Evolutionary conservation across 192 early-diverging fungal genomes (phyloP).

Genomic region (Obelidium mucronatum): DNA sequence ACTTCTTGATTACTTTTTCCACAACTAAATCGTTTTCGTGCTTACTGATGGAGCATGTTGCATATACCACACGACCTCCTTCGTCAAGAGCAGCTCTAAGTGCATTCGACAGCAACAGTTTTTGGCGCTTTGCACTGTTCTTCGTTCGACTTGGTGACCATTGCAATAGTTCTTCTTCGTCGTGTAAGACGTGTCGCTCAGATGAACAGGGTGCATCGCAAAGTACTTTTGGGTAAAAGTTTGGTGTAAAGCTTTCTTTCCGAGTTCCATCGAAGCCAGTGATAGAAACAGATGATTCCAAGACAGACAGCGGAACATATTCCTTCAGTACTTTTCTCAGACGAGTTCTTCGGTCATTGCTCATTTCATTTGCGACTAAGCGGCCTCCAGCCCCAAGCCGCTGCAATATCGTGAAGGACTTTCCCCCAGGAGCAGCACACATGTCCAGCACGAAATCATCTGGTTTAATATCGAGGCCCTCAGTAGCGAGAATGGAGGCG

Average conservation of each 20-base stretch:
- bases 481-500: slow-evolving; percentile 33
- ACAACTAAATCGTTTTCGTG: slow-evolving; percentile 59
- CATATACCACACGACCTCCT: slow-evolving; percentile 57
- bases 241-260: slow-evolving; percentile 14
- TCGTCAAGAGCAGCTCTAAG: slow-evolving; percentile 38
- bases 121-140: slow-evolving; percentile 50
- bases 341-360: slow-evolving; percentile 47
- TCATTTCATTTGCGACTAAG: slow-evolving; percentile 52
- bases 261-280: slow-evolving; percentile 23
- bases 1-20: slow-evolving; percentile 48
- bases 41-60: slow-evolving; percentile 59
- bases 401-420: slow-evolving; percentile 57
- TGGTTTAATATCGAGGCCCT: slow-evolving; percentile 39
- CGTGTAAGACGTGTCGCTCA: slow-evolving; percentile 59
- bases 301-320: slow-evolving; percentile 42
- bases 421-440: slow-evolving; percentile 68
- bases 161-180: slow-evolving; percentile 47
- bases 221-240: slow-evolving; percentile 51
- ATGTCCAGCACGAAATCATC: slow-evolving; percentile 48
- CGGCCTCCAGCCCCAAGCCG: slow-evolving; percentile 41
- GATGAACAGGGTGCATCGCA: slow-evolving; percentile 63
- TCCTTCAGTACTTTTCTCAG: slow-evolving; percentile 52
- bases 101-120: slow-evolving; percentile 43
- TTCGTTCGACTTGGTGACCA: slow-evolving; percentile 55
- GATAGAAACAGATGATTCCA: neutral